Evolutionary conservation across 495 filamentous ascomycete species (phyloP).

Genomic region (Hyaloscypha variabilis): DNA sequence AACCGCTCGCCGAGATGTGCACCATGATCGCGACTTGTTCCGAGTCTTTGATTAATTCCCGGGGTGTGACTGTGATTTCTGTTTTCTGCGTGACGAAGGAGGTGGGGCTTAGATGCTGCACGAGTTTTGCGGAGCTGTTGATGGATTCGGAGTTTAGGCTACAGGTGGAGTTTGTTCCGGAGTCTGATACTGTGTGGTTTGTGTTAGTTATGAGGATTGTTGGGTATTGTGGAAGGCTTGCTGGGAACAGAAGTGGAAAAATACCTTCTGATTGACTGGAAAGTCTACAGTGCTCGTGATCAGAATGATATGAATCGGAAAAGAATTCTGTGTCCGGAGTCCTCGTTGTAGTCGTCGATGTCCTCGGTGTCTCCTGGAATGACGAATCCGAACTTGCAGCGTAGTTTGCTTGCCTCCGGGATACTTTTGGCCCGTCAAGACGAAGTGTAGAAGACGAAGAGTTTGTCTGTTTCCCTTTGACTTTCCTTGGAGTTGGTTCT

Average conservation of each 20-base stretch:
- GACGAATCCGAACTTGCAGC: conserved; percentile 17
- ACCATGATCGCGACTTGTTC: conserved; percentile 37
- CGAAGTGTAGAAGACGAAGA: background rate
- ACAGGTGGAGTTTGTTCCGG: conserved; percentile 42
- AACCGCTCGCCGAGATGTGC: conserved; percentile 38
- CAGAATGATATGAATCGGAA: conserved; percentile 1
- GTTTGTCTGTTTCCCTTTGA: background rate
- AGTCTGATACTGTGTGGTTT: conserved; percentile 33
- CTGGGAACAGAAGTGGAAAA: background rate
- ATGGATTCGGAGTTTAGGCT: conserved; percentile 34
- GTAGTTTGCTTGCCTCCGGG: conserved; percentile 11
- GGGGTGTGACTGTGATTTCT: conserved; percentile 37
- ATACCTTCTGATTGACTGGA: conserved; percentile 26
- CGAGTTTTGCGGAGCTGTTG: conserved; percentile 25
- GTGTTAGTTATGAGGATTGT: no score
- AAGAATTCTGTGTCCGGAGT: background rate
- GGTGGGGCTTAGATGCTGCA: conserved; percentile 38
- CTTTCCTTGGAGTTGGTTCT: background rate
- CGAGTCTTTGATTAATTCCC: conserved; percentile 31
- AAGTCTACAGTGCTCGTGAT: conserved; percentile 4
- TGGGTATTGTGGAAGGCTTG: no score
- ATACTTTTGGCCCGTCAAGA: background rate
- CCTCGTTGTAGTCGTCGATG: background rate
- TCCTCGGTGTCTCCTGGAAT: conserved; percentile 1
- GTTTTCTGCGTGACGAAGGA: conserved; percentile 43